Evolutionary conservation across 2,329 filamentous ascomycete genomes (phyloP), one percentile per base, ranked within the genome.

Genomic region (Epichloe typhina): DNA sequence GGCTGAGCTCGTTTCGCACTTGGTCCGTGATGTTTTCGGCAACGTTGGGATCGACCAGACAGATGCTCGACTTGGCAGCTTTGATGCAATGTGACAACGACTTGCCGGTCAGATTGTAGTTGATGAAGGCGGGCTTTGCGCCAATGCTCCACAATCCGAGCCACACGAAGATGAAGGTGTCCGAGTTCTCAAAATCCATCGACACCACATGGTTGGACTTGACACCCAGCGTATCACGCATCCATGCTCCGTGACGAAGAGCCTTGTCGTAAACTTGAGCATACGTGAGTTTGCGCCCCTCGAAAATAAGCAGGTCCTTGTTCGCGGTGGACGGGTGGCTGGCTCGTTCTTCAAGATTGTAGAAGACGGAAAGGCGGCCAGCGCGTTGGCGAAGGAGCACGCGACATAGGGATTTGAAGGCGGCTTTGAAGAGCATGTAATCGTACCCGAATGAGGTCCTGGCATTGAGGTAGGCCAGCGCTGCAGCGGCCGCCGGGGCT

Each of bases 71-170:
- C 0, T 76, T 81, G 2, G 86, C 84, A 2, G 80, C 79, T 55
- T 75, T 77, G 43, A 94, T 72, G 57, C 86, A 91, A 66, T 95
- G 88, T 3, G 78, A 65, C 54, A 95, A 70, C 0, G 87, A 75
- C 31, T 83, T 79, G 12, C 82, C 83, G 0, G 77, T 75, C 46
- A 95, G 70, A 62, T 93, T 93, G 67, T 90, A 91, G 67, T 95
- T 95, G 68, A 95, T 84, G 58, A 93, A 88, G 0, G 88, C 88
- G 0, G 88, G 88, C 51, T 82, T 82, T 0, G 86, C 88, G 11
- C 89, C 89, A 52, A 95, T 80, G 33, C 83, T 80, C 88, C 88
- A 95, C 35, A 95, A 67, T 0, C 83, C 88, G 50, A 90, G 72
- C 74, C 83, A 79, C 8, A 94, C 55, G 62, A 90, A 86, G 31